phyloP scores from a whole-genome alignment of 352 stramenopile species.

The Halophytophthora polymorphica region DNA sequence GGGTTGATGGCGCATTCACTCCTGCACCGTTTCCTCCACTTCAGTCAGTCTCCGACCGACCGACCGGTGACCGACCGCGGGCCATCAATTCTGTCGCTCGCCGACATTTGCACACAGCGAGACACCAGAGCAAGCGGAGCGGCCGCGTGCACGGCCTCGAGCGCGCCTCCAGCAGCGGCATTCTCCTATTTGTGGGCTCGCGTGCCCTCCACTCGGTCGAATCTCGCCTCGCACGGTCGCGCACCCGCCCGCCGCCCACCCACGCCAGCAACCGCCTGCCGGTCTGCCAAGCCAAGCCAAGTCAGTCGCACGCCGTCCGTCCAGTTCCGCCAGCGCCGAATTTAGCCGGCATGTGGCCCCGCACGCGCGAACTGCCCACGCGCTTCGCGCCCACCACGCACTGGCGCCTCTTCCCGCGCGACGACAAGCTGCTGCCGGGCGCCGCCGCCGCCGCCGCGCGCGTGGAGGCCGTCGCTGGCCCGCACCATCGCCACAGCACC shows the following conservation, averaged over 20 bases:
- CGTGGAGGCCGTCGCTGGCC: constrained; percentile 8
- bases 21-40: no score
- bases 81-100: no score
- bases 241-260: constrained; percentile 4
- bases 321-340: background rate
- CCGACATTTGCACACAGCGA: no score
- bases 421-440: constrained; percentile 19
- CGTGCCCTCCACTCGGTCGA: background rate
- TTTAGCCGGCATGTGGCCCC: constrained; percentile 22
- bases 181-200: constrained; percentile 23
- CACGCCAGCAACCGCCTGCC: no score
- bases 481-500: constrained; percentile 29
- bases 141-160: no score
- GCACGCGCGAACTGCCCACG: constrained; percentile 28
- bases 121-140: no score
- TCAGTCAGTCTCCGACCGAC: no score
- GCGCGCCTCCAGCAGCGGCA: background rate
- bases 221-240: background rate
- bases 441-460: constrained; percentile 9
- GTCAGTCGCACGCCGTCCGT: constrained; percentile 1
- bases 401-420: constrained; percentile 25
- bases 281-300: no score
- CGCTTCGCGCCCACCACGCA: constrained; percentile 24
- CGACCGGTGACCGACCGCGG: no score
- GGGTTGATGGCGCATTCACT: no score